Evolutionary conservation across 257 asterid species (phyloP).

Genomic region (Scutellaria baicalensis): DNA sequence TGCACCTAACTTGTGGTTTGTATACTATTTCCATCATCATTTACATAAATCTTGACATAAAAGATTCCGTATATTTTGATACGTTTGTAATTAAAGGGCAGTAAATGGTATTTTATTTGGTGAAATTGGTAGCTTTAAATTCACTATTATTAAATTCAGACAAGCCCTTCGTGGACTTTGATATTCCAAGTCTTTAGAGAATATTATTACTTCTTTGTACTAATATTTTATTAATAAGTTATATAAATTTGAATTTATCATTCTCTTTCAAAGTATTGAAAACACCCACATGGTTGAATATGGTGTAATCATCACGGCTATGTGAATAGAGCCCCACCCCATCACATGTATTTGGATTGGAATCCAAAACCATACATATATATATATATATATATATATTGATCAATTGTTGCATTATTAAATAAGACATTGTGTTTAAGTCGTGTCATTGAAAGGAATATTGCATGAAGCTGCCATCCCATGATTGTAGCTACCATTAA

Average conservation of each 20-base stretch:
- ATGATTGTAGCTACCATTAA: not conserved
- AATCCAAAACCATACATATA: slow-evolving; percentile 7
- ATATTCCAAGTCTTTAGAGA: no score
- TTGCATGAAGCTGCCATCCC: slow-evolving; percentile 13
- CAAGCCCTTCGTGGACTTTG: no score
- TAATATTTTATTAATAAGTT: not conserved
- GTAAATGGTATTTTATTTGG: no score
- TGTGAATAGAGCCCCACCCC: slow-evolving; percentile 8
- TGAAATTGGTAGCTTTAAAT: no score
- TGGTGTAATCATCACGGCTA: slow-evolving; percentile 10
- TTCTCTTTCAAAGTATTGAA: not conserved
- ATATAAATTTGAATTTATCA: not conserved
- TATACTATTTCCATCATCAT: no score
- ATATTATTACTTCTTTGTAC: no score
- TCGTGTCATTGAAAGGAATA: not conserved
- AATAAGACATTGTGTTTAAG: not conserved
- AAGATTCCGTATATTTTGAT: no score
- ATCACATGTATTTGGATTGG: slow-evolving; percentile 22
- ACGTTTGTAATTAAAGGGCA: no score
- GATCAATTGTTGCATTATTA: not conserved
- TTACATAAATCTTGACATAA: no score
- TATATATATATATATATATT: not conserved
- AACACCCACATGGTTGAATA: not conserved
- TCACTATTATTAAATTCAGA: no score
- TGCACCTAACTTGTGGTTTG: no score